phyloP scores from a whole-genome alignment of 1,139 yeast species.

The Diutina siamensis region DNA sequence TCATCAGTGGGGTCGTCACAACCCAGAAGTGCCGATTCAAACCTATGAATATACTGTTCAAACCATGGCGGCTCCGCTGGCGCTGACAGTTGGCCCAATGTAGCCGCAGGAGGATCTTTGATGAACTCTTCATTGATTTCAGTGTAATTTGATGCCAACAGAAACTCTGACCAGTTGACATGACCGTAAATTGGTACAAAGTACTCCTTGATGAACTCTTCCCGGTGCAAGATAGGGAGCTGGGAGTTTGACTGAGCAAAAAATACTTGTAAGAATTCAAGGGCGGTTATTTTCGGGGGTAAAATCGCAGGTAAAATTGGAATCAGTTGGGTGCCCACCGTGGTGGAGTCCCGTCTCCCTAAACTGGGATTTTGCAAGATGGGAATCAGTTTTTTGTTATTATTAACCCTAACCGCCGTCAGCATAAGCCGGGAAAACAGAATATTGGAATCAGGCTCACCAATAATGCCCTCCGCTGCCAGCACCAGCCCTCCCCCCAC shows the following conservation, averaged over 20 bases:
- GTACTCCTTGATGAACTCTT: slow-evolving; percentile 50
- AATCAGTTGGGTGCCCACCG: slow-evolving; percentile 8
- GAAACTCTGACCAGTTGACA: slow-evolving; percentile 34
- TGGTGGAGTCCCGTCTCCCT: slow-evolving; percentile 2
- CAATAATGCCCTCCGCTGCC: background rate
- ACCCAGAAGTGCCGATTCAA: slow-evolving; percentile 14
- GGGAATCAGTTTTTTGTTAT: slow-evolving; percentile 3
- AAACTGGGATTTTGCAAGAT: background rate
- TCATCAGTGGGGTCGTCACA: slow-evolving; percentile 1
- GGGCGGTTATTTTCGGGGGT: slow-evolving; percentile 66
- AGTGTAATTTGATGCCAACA: slow-evolving; percentile 49
- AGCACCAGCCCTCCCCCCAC: slow-evolving; percentile 1
- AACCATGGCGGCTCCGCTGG: slow-evolving; percentile 36
- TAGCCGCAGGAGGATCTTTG: slow-evolving; percentile 8
- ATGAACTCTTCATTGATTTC: slow-evolving; percentile 25
- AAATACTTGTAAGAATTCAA: slow-evolving; percentile 50
- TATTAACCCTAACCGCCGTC: slow-evolving; percentile 22
- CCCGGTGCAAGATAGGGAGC: slow-evolving; percentile 72
- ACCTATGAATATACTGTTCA: slow-evolving; percentile 19
- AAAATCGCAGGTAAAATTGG: slow-evolving; percentile 34
- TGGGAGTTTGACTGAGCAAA: slow-evolving; percentile 78
- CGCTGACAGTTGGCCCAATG: slow-evolving; percentile 11
- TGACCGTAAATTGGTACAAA: slow-evolving; percentile 74
- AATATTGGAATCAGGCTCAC: slow-evolving; percentile 20
- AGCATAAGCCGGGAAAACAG: slow-evolving; percentile 61